These are phyloP conservation scores for Tylopilus intermedius DNA, from an alignment of 768 basidiomycete species.

Conservation along the genomic window DNA sequence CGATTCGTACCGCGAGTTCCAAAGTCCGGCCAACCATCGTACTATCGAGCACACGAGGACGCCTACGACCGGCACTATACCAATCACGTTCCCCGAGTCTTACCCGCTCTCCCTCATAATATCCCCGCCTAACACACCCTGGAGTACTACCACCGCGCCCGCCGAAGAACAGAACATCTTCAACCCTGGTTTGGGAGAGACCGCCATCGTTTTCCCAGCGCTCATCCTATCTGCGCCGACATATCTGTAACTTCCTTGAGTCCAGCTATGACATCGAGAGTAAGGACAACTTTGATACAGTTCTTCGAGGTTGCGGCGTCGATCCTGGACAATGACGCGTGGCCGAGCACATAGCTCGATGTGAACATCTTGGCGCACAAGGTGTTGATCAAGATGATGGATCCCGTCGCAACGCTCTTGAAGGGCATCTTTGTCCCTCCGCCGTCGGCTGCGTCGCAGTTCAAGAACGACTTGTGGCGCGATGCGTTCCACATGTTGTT, in stretches of 20 bases:
- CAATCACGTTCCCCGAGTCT: conserved; percentile 87
- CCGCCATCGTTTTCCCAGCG: conserved; percentile 77
- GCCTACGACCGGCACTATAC: conserved; percentile 52
- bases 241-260: conserved; percentile 75
- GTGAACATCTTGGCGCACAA: conserved; percentile 85
- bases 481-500: conserved; percentile 79
- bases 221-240: conserved; percentile 76
- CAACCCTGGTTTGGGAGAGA: conserved; percentile 79
- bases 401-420: conserved; percentile 72
- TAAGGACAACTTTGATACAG: conserved; percentile 65
- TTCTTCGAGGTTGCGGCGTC: conserved; percentile 80
- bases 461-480: conserved; percentile 76
- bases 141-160: conserved; percentile 38
- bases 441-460: conserved; percentile 54
- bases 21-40: conserved; percentile 57
- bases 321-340: conserved; percentile 82
- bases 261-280: conserved; percentile 86
- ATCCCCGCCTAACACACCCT: conserved; percentile 52
- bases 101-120: conserved; percentile 87
- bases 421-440: conserved; percentile 77
- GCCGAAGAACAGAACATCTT: conserved; percentile 51
- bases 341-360: conserved; percentile 88
- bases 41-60: conserved; percentile 67
- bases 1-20: conserved; percentile 84
- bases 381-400: conserved; percentile 83